Base-by-base conservation (phyloP, 371 early-diverging fungal genomes). In the Rhizopus sp. region DNA sequence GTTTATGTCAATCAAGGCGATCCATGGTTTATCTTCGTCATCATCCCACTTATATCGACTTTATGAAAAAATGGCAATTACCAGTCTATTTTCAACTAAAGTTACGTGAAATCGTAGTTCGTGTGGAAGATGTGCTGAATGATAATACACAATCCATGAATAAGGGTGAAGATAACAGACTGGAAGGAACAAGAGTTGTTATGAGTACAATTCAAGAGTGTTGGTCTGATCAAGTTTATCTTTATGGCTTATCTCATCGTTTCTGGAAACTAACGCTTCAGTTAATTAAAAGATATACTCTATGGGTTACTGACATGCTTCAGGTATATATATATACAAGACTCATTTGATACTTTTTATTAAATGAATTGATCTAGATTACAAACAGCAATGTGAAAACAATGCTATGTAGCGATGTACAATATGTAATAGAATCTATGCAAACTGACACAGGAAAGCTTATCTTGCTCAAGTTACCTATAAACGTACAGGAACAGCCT, bases 181-280 rank as follows among this genome's bases (percentile, higher is more conserved):
- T 88, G 9, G 64, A 74, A 7, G 83, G 82, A 0, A 81, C 78
- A 34, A 73, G 65, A 38, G 80, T 80, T 0, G 62, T 88, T n/a
- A 54, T 84, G 7, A 55, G 66, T 1, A 81, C 86, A 3, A 75
- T 90, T 7, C 60, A 72, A 15, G 67, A 75, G 17, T 89, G 90
- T 55, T 93, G 90, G 90, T 78, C 86, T 4, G 79, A 86, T 16
- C 62, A 81, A 13, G 78, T 91, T 6, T 93, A 72, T 58, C 62
- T 91, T 5, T 81, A 76, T 49, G 80, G 82, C 0, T 58, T 90
- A 6, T 74, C 86, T 0, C 75, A 82, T 62, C 77, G 84, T 17
- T 90, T 91, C 44, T 93, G 89, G 88, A 87, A 86, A 60, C 69
- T 93, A 46, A 88, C 91, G 0, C 53, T 93, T 23, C 91, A 91